Evolutionary conservation across 768 basidiomycete genomes (phyloP).

Genomic region (Lentinula lateritia): DNA sequence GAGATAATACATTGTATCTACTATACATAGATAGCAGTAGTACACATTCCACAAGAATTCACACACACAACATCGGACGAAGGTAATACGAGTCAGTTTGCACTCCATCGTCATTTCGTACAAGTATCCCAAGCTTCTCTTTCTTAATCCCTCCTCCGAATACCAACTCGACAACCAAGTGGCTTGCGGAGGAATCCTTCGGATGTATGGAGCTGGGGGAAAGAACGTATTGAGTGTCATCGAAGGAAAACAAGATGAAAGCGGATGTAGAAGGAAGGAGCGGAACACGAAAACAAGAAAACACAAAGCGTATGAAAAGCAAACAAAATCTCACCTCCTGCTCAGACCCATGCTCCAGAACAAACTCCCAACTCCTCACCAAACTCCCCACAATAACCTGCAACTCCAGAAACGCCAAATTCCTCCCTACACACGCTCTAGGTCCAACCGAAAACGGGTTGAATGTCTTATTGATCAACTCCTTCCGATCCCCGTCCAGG

Average conservation of each 20-base stretch:
- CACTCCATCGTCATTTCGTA: no score
- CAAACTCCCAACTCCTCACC: constrained; percentile 69
- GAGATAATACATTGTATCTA: no score
- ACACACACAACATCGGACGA: no score
- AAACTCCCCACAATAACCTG: constrained; percentile 79
- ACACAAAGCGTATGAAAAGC: neutral
- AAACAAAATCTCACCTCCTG: constrained; percentile 38
- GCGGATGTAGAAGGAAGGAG: neutral
- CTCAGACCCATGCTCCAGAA: constrained; percentile 50
- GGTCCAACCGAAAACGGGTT: constrained; percentile 87
- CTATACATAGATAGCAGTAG: no score
- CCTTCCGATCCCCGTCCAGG: constrained; percentile 44
- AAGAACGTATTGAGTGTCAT: neutral
- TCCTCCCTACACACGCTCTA: constrained; percentile 79
- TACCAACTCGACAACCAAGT: constrained; percentile 62
- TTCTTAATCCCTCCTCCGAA: constrained; percentile 51
- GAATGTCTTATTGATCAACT: constrained; percentile 62
- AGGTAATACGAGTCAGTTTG: no score
- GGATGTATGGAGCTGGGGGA: constrained; percentile 54
- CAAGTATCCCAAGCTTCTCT: no score
- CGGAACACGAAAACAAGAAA: constrained; percentile 8
- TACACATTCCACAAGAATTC: no score
- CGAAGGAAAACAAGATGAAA: no score
- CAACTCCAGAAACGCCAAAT: constrained; percentile 75
- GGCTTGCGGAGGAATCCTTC: constrained; percentile 92